Percentiles rank a stretch among this genome's conserved stretches.
These are phyloP conservation scores for Aphanomyces euteiches DNA, from an alignment of 352 stramenopile species.

Conservation along the genomic window DNA sequence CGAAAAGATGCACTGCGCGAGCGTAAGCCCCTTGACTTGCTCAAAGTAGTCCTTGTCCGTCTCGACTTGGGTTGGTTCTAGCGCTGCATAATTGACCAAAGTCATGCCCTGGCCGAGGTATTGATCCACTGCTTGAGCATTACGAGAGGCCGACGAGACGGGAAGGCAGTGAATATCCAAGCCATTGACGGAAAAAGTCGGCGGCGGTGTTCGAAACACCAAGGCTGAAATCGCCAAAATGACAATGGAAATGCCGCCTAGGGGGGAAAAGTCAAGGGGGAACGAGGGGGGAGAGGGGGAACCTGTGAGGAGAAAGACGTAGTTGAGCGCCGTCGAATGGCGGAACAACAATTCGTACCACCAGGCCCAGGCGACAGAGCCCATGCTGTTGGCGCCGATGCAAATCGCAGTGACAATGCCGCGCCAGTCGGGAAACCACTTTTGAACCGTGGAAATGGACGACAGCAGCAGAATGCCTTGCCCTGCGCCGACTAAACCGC, in stretches of 20 bases:
- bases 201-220: conserved; percentile 4
- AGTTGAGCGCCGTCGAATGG: no score
- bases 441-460: conserved; percentile 19
- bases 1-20: conserved; percentile 21
- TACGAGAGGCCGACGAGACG: no score
- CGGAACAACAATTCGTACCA: no score
- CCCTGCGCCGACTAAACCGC: conserved; percentile 19
- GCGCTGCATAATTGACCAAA: conserved; percentile 14
- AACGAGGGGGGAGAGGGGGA: no score
- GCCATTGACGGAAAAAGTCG: conserved; percentile 10
- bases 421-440: conserved; percentile 34
- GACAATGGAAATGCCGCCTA: not conserved
- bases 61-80: not conserved
- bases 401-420: conserved; percentile 23
- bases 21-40: conserved; percentile 23
- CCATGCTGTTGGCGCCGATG: conserved; percentile 27
- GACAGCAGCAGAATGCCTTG: conserved; percentile 24
- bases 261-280: no score
- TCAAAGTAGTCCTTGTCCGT: conserved; percentile 22
- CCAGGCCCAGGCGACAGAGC: not conserved
- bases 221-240: not conserved
- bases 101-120: conserved; percentile 26
- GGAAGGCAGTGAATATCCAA: conserved; percentile 17
- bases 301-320: no score
- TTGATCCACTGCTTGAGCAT: not conserved